Evolutionary conservation across 306 rosid species (phyloP).

Genomic region (Cicer judaicum): DNA sequence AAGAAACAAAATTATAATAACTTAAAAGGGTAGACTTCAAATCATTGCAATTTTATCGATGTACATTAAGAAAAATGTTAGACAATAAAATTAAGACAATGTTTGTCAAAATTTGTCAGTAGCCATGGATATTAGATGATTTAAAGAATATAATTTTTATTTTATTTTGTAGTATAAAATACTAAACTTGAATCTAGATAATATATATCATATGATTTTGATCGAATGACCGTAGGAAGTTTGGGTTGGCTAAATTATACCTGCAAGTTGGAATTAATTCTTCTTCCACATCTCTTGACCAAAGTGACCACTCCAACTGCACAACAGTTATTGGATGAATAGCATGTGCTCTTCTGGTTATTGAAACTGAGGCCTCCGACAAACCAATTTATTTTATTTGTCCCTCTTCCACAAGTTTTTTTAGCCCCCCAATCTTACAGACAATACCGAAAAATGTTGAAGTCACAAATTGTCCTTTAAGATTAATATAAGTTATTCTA

Average conservation of each 20-base stretch:
- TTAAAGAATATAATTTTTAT: too few relatives aligned
- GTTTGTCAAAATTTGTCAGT: too few relatives aligned
- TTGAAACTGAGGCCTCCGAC: conserved; percentile 69
- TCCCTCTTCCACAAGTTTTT: conserved; percentile 68
- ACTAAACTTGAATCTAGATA: too few relatives aligned
- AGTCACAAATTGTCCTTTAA: neutral
- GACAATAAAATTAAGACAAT: too few relatives aligned
- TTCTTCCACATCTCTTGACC: conserved; percentile 68
- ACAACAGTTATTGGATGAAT: conserved; percentile 73
- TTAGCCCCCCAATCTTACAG: conserved; percentile 66
- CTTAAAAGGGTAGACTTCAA: neutral
- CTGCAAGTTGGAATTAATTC: conserved; percentile 69
- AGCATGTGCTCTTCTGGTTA: conserved; percentile 78
- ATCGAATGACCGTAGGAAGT: too few relatives aligned
- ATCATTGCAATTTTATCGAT: neutral
- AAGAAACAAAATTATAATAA: conserved; percentile 7
- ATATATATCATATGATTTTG: too few relatives aligned
- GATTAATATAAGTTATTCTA: neutral
- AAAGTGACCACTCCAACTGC: conserved; percentile 70
- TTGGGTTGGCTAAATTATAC: conserved; percentile 22
- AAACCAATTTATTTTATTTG: conserved; percentile 66
- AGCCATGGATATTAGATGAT: too few relatives aligned
- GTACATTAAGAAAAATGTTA: too few relatives aligned
- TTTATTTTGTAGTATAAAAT: too few relatives aligned
- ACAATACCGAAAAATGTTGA: neutral